phyloP scores from a whole-genome alignment of 1,284 basidiomycete genomes.

The Cutaneotrichosporon mucoides region DNA sequence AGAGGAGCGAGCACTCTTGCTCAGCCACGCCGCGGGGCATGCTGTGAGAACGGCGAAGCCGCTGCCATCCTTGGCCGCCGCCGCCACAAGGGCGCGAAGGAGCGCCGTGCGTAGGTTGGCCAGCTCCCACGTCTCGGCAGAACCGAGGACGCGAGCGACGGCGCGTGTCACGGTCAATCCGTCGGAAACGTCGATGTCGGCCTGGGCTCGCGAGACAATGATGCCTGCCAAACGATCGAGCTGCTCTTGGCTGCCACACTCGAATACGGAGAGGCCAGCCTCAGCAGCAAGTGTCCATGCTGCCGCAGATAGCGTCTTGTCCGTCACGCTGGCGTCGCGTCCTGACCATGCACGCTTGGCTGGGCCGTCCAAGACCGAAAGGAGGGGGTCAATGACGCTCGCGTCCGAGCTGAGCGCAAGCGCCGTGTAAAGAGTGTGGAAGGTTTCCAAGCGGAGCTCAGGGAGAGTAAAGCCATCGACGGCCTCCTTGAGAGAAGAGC shows the following conservation, averaged over 20 bases:
- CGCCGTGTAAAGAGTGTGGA: conserved; percentile 13
- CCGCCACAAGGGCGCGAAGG: conserved; percentile 9
- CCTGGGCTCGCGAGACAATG: not conserved
- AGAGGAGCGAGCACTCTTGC: conserved; percentile 11
- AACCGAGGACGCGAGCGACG: conserved; percentile 6
- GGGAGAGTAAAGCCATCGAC: not conserved
- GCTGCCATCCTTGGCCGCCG: not conserved
- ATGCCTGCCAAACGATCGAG: conserved; percentile 10
- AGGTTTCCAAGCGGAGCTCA: conserved; percentile 14
- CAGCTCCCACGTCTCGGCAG: conserved; percentile 20
- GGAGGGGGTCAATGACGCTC: conserved; percentile 14
- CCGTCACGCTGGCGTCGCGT: conserved; percentile 9
- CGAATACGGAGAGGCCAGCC: conserved; percentile 23
- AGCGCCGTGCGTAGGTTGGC: conserved; percentile 11
- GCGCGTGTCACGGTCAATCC: conserved; percentile 1
- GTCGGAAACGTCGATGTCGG: not conserved
- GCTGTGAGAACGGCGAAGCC: conserved; percentile 16
- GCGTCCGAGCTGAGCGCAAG: conserved; percentile 8
- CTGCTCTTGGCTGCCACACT: conserved; percentile 10
- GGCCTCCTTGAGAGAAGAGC: not conserved
- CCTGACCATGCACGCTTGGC: conserved; percentile 11
- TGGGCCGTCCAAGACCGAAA: conserved; percentile 4
- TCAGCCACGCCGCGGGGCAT: conserved; percentile 16
- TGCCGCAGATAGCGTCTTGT: conserved; percentile 15
- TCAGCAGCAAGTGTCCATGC: conserved; percentile 25